Conservation (phyloP, 176 grass and related monocot species). For the Raddia guianensis region DNA sequence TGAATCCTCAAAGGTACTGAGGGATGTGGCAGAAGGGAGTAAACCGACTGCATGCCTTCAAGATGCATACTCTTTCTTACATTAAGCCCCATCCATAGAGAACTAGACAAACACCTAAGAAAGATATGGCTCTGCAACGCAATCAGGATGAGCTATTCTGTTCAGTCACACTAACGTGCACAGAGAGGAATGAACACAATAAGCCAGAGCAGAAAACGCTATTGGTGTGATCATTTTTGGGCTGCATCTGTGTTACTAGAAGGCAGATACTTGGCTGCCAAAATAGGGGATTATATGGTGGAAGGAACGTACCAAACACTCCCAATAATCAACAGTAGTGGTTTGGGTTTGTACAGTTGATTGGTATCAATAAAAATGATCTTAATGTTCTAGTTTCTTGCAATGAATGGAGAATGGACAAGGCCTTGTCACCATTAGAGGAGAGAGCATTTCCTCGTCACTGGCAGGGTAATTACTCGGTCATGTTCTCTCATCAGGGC, state of each 20-base stretch:
- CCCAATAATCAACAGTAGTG: neutral
- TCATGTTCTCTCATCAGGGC: conserved; percentile 17
- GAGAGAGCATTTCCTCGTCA: neutral
- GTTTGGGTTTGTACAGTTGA: neutral
- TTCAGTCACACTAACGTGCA: conserved; percentile 12
- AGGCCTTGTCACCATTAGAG: neutral
- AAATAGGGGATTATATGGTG: neutral
- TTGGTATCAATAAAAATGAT: neutral
- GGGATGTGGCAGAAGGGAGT: neutral
- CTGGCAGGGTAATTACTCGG: conserved; percentile 10
- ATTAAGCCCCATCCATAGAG: neutral
- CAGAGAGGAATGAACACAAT: neutral
- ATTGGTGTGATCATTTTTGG: neutral
- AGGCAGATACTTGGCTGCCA: neutral
- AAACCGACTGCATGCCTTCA: neutral
- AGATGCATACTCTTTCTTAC: neutral
- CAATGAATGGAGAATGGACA: neutral
- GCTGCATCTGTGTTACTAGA: neutral
- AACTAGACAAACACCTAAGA: neutral
- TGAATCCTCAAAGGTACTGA: neutral
- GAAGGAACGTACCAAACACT: neutral
- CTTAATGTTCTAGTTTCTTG: neutral
- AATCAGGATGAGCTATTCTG: neutral
- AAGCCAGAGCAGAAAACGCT: neutral
- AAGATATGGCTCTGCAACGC: neutral